phyloP scores from a whole-genome alignment of 2,329 filamentous ascomycete species.

The Neonectria sp. region DNA sequence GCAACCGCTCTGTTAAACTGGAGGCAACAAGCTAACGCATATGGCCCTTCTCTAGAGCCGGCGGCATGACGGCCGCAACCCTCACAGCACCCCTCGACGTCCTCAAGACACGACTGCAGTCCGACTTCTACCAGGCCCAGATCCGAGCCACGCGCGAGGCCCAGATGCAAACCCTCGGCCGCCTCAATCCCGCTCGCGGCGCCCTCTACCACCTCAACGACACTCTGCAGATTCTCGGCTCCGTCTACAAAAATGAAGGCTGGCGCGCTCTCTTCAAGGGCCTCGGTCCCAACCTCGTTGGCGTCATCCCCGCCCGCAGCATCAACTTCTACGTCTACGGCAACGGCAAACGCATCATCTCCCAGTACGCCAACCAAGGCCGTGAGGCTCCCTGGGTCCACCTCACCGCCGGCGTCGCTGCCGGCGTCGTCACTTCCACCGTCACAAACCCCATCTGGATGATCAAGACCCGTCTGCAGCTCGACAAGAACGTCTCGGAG shows the following conservation, averaged over 20 bases:
- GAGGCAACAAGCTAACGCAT: slow-evolving; percentile 33
- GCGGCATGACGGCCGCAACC: slow-evolving; percentile 92
- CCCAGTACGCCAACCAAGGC: slow-evolving; percentile 80
- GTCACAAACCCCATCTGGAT: slow-evolving; percentile 98
- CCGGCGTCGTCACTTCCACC: slow-evolving; percentile 89
- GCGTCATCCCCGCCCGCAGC: slow-evolving; percentile 88
- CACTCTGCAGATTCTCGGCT: slow-evolving; percentile 86
- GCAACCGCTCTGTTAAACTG: background rate
- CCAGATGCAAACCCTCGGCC: slow-evolving; percentile 62
- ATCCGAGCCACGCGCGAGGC: slow-evolving; percentile 78
- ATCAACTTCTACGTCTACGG: slow-evolving; percentile 97
- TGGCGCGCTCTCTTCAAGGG: slow-evolving; percentile 94
- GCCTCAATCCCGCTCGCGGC: slow-evolving; percentile 75
- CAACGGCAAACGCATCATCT: slow-evolving; percentile 88
- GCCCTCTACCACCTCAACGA: slow-evolving; percentile 84
- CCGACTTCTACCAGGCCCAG: slow-evolving; percentile 93
- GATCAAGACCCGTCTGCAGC: slow-evolving; percentile 91
- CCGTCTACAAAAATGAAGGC: slow-evolving; percentile 86
- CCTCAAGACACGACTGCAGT: slow-evolving; percentile 92
- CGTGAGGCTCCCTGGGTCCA: slow-evolving; percentile 83
- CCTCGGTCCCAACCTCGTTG: slow-evolving; percentile 89
- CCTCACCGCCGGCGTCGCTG: slow-evolving; percentile 80
- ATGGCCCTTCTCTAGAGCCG: slow-evolving; percentile 69
- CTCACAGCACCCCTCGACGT: slow-evolving; percentile 96
- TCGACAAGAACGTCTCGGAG: slow-evolving; percentile 87